Conservation (phyloP, 768 basidiomycete species). For the Amanita polypyramis region DNA sequence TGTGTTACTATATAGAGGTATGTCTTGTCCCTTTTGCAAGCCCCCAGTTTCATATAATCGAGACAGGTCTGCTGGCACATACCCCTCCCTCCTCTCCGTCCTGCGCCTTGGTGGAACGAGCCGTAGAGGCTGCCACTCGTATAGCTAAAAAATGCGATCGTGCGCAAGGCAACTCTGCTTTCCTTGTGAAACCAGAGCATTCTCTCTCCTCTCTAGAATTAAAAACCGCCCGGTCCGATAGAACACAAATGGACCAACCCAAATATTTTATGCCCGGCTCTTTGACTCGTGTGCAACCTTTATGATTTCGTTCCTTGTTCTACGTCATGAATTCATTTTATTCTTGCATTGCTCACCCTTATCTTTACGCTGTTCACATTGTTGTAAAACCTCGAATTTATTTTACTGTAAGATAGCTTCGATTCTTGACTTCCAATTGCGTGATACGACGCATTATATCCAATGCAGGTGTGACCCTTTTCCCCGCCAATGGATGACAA, state of each 20-base stretch:
- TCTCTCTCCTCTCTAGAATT: not conserved
- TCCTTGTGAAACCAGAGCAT: conserved; percentile 8
- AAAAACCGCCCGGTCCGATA: not conserved
- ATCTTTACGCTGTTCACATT: no score
- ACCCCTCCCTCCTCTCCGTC: conserved; percentile 46
- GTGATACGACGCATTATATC: not conserved
- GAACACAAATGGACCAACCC: not conserved
- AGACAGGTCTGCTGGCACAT: conserved; percentile 42
- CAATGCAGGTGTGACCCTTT: no score
- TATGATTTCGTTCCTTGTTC: not conserved
- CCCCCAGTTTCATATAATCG: conserved; percentile 4
- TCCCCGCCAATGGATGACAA: no score
- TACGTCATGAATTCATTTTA: not conserved
- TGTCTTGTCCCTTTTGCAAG: conserved; percentile 12
- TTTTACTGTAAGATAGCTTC: no score
- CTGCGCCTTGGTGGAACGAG: conserved; percentile 42
- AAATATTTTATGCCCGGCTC: not conserved
- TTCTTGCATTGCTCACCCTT: not conserved
- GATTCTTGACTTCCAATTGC: not conserved
- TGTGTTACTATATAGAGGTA: conserved; percentile 51
- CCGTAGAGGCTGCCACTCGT: conserved; percentile 43
- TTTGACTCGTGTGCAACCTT: not conserved
- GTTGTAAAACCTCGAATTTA: no score
- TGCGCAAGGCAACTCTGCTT: conserved; percentile 42
- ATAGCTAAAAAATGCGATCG: conserved; percentile 53